Evolutionary conservation across 2,329 filamentous ascomycete genomes (phyloP), one percentile per base, ranked within the genome.

Genomic region (Moelleriella libera): DNA sequence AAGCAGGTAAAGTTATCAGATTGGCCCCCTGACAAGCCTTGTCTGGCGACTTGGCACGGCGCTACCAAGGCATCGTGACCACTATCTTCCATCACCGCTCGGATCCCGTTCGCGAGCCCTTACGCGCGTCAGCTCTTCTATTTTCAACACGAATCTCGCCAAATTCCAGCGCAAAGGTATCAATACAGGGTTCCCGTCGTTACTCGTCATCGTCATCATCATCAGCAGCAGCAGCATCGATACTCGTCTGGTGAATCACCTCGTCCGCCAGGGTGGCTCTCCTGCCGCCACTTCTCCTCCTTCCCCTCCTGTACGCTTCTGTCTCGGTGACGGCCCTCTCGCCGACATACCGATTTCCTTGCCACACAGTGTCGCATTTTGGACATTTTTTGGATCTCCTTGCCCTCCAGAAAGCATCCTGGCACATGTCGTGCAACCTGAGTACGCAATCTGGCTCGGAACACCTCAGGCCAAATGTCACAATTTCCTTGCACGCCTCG

Each of bases 381-480:
- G 85, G 83, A 57, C 88, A 94, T 41, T 70, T 74, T 51, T 75
- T 74, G 1, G 71, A 72, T 48, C 74, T 66, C 51, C 78, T 72
- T 41, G 79, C 76, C 21, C 83, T 73, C 71, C 88, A 94, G 61
- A 83, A 88, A 30, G 78, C 80, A 10, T 78, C 74, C 48, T 79
- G 72, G 61, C 88, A 96, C 45, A 82, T 78, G 52, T 88, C 77
- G 61, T 96, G 89, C 12, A 95, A 63, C 9, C 89, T 72, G 9
- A 80, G 72, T 31, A 65, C 69, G 61, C 89, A 96, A 21, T 80
- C 72, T 39, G 74, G 65, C 50, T 84, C 75, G 2, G 72, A 63
- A 64, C 89, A 95, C 47, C 89, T 76, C 70, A 88, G 76, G 1
- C 89, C 88, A 53, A 84, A 69, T 1, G 90, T 98, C 41, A 97